Evolutionary conservation across 2,329 filamentous ascomycete species (phyloP), one percentile per base, ranked within the genome.

Genomic region (Ceratocystis destructans): DNA sequence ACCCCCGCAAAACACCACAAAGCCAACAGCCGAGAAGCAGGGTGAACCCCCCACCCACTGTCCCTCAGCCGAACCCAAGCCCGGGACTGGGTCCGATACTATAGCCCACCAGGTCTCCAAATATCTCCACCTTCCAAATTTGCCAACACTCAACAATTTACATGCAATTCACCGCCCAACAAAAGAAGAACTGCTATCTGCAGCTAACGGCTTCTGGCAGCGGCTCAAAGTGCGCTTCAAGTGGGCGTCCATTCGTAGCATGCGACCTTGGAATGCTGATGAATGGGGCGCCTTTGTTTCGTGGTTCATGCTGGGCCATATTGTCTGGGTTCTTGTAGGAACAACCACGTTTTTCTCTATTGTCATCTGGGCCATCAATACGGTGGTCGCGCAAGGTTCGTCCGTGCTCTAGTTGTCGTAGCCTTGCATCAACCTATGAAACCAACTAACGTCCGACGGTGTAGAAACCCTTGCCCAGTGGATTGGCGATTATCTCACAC

Each of bases 321-420:
- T 99, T 7, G 83, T 96, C 10, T 99, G 94, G 94, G 84, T 99
- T 71, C 82, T 97, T n/a, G 82, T 97, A 37, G 94, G 94, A 65
- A 99, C 94, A 0, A 99, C 94, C 0, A 97, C 94, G 0, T 99
- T 99, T 76, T 91, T 97, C 75, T 96, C 93, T 4, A 79, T 97
- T 66, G 77, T 93, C 20, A 96, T 99, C 65, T 83, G 96, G 70
- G 84, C 89, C 7, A 90, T 97, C 72, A 99, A 99, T 75, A 97
- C 93, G 0, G 91, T 97, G 41, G 89, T 97, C 76, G 94, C 94
- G 1, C 94, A 99, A 80, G 87, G 87, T 89, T 78, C 70, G 81
- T 68, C 17, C 7, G 15, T 12, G 62, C 25, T n/a, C 20, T 7
- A 8, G 12, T 37, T 37, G 31, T 25, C 15, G 55, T 37, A 10